These are phyloP conservation scores for Babesia ovata DNA, from an alignment of 169 alveolate genomes.

Conservation along the genomic window DNA sequence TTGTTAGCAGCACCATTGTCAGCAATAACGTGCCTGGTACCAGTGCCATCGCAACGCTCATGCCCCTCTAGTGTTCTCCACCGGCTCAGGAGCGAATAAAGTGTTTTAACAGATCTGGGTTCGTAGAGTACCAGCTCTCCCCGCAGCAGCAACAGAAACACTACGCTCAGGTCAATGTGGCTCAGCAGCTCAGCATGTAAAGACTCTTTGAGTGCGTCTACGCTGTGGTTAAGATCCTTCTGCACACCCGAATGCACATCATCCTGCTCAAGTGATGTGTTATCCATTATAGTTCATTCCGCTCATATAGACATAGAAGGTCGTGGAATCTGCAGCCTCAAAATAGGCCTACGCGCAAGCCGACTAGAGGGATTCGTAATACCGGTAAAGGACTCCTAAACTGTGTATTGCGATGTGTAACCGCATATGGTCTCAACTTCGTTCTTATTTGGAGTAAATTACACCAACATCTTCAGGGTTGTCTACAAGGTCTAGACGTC, in stretches of 20 bases:
- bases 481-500: too few species aligned
- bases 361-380: not conserved
- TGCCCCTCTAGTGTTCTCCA: not conserved
- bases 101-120: conserved; percentile 28
- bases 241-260: not conserved
- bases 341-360: not conserved
- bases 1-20: too few species aligned
- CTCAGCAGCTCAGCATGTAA: conserved; percentile 63
- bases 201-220: conserved; percentile 50
- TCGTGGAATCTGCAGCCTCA: conserved; percentile 7
- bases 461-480: too few species aligned
- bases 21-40: too few species aligned
- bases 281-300: not conserved
- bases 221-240: conserved; percentile 15
- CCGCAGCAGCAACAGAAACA: conserved; percentile 62
- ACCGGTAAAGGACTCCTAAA: too few species aligned
- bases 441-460: too few species aligned
- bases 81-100: conserved; percentile 3
- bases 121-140: conserved; percentile 62
- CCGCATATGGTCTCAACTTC: too few species aligned
- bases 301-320: not conserved
- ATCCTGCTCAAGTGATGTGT: not conserved
- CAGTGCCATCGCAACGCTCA: not conserved
- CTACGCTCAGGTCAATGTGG: conserved; percentile 69
- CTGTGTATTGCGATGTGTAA: too few species aligned